Evolutionary conservation across 2,329 filamentous ascomycete genomes (phyloP), one percentile per base, ranked within the genome.

Genomic region (Claviceps paspali): DNA sequence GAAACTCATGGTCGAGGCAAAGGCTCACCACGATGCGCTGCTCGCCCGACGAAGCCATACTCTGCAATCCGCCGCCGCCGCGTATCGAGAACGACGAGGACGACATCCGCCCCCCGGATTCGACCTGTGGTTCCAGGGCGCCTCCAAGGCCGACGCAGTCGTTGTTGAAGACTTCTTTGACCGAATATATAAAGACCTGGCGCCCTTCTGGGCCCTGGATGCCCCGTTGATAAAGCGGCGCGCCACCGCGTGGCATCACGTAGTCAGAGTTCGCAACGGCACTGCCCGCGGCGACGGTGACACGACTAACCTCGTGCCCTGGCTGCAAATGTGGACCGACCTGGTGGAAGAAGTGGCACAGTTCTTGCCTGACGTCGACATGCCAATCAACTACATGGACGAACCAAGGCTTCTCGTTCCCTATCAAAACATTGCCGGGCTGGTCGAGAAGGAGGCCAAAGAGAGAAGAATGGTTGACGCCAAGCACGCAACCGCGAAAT

Each of bases 21-120:
- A 64, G 34, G 47, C 52, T 24, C 52, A 53, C 12, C 68, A 69
- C 43, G 55, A 60, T 11, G 45, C 49, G 7, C 45, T 64, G 19
- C 52, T 73, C 14, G 47, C 56, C 11, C 57, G 60, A 24, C 61
- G 65, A 41, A 71, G 70, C 24, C 54, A 53, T 40, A 62, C 63
- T 12, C 54, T 79, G 35, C 52, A 57, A 8, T 60, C 66, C 11
- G 68, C 72, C 5, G 70, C 75, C 0, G 56, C 59, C 4, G 65
- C 63, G 17, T 79, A 79, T 49, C 65, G 74, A 39, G 51, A 56
- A 19, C 63, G 65, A 33, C 63, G 74, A 42, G 72, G 71, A 17
- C 63, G 73, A 18, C 70, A 78, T 46, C 75, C 73, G 2, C 75
- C 75, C 3, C 75, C 74, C 0, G 70, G 70, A n/a, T 79, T 79